Percentiles rank a stretch among this genome's conserved stretches.
phyloP scores from a whole-genome alignment of 2,329 filamentous ascomycete genomes.

The Fusarium coicis region DNA sequence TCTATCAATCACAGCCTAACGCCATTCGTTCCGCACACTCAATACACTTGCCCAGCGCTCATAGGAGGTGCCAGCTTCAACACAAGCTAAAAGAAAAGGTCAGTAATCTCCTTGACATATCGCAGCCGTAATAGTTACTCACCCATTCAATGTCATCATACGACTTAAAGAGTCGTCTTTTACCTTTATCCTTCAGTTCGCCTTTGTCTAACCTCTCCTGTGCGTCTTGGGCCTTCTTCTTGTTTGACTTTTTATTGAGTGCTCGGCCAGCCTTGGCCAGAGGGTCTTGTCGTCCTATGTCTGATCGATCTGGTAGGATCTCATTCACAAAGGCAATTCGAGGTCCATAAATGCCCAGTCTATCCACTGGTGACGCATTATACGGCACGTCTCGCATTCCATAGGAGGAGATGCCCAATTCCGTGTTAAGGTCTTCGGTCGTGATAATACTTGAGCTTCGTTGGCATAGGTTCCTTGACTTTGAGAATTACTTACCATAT shows the following conservation, averaged over 20 bases:
- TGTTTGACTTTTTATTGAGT: background rate
- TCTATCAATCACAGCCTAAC: fast-evolving
- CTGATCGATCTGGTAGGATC: background rate
- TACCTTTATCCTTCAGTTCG: background rate
- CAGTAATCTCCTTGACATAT: background rate
- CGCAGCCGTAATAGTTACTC: background rate
- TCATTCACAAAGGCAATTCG: background rate
- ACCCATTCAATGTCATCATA: background rate
- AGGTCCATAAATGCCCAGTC: background rate
- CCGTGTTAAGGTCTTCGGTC: background rate
- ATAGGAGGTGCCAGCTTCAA: background rate
- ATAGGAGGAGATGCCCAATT: background rate
- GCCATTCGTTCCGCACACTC: fast-evolving
- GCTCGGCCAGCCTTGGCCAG: background rate
- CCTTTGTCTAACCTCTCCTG: background rate
- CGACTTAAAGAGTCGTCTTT: background rate
- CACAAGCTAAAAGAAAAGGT: background rate
- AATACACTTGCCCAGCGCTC: background rate
- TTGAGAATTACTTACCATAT: background rate
- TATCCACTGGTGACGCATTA: background rate
- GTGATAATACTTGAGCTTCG: background rate
- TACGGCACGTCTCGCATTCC: background rate
- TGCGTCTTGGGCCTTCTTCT: background rate
- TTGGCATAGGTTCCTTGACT: background rate
- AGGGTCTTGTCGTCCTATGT: background rate